Conservation (phyloP, 257 asterid species). For the Fraxinus excelsior region DNA sequence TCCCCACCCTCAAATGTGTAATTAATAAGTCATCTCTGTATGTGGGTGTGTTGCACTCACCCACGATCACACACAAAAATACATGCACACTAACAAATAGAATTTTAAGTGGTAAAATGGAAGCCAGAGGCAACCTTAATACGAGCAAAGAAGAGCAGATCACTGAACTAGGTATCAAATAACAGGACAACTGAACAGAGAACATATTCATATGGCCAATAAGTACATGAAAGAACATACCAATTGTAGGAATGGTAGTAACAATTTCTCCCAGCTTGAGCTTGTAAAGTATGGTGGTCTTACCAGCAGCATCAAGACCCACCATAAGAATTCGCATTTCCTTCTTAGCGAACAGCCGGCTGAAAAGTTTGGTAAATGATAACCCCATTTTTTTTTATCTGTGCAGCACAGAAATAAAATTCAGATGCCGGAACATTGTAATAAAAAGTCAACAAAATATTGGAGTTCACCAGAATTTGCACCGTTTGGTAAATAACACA, state of each 20-base stretch:
- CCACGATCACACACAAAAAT: background rate
- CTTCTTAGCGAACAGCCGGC: constrained; percentile 40
- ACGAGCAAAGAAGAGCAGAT: background rate
- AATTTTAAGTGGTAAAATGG: background rate
- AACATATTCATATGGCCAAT: background rate
- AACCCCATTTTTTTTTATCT: constrained; percentile 33
- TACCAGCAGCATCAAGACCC: constrained; percentile 49
- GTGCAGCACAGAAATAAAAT: constrained; percentile 19
- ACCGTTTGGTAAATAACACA: background rate
- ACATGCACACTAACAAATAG: background rate
- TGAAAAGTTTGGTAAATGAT: constrained; percentile 44
- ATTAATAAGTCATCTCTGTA: background rate
- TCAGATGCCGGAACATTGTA: background rate
- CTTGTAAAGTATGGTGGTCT: constrained; percentile 42
- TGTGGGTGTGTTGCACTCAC: background rate
- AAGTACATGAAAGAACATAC: constrained; percentile 22
- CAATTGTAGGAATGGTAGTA: constrained; percentile 40
- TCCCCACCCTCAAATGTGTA: background rate
- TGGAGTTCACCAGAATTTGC: background rate
- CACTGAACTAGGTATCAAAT: background rate
- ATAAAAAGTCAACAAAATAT: background rate
- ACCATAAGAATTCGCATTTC: constrained; percentile 44
- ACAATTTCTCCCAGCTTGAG: constrained; percentile 45
- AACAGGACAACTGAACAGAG: background rate
- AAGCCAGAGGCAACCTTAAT: background rate